Evolutionary conservation across 148 eudicot species (phyloP), one percentile per base, ranked within the genome.

Genomic region (Diospyros kaki): DNA sequence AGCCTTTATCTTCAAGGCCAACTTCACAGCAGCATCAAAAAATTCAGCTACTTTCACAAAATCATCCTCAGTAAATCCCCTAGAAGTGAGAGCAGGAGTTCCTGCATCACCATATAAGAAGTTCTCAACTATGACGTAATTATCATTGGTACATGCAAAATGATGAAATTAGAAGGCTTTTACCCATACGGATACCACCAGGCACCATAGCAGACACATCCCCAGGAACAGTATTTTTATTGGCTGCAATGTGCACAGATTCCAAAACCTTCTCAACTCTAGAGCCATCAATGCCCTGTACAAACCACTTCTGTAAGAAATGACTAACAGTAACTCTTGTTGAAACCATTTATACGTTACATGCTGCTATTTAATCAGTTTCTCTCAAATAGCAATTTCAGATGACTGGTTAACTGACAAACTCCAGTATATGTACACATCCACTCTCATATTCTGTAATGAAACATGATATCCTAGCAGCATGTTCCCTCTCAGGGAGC

Each of bases 171-270:
- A 64, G 50, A 53, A 67, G 28, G n/a, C 9, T 3, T 73, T 73
- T 86, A 95, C 99, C 99, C 99, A 95, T 95, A 64, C 99, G 84
- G 79, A 95, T 95, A 78, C 99, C 99, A 86, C 99, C 99, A 60
- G 99, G 99, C 72, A 95, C 97, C 98, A 94, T 94, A 77, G 98
- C 98, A 68, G 98, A 94, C 64, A 94, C 98, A 81, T 94, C 98
- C 43, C 99, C 99, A 81, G 99, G 99, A 77, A 95, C 99, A 8
- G 99, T 95, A 78, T 95, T 95, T 75, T 95, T 95, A 86, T 95
- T 95, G 67, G 99, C 96, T 64, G 99, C 99, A 82, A 95, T 95
- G 68, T 95, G 99, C 64, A 88, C 99, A 69, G 94, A 80, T 84
- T 95, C 99, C 80, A 95, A 80, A 68, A 95, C 94, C 84, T 95